These are phyloP conservation scores for Ceratocystis destructans DNA, from an alignment of 2,329 filamentous ascomycete species.

Conservation along the genomic window DNA sequence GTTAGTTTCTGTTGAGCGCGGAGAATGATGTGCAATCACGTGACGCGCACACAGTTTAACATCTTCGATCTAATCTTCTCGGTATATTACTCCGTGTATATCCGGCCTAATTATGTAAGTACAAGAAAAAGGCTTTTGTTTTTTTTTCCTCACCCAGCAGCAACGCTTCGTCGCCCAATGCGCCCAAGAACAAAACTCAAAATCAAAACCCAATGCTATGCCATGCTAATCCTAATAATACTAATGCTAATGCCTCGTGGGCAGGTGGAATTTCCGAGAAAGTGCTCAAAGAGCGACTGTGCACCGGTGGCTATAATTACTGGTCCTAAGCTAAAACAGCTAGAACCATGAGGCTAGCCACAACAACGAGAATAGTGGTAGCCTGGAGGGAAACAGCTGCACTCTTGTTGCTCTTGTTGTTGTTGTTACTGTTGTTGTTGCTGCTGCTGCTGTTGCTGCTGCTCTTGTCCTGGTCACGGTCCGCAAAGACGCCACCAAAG, in stretches of 20 bases:
- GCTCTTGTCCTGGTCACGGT: slow-evolving; percentile 9
- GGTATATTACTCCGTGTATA: background rate
- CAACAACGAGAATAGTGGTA: background rate
- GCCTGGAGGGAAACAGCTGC: background rate
- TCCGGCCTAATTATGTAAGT: background rate
- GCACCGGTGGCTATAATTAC: too few relatives aligned
- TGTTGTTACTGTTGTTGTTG: background rate
- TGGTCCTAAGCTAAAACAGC: background rate
- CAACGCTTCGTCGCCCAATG: background rate
- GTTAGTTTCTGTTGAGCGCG: background rate
- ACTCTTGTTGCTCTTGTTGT: background rate
- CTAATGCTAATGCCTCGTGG: background rate
- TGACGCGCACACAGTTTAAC: background rate
- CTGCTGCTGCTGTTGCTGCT: background rate
- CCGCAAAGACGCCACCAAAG: slow-evolving; percentile 13
- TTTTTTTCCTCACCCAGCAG: background rate
- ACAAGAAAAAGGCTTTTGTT: background rate
- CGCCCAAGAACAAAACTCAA: background rate
- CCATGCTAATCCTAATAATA: background rate
- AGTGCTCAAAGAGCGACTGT: too few relatives aligned
- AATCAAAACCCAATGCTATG: background rate
- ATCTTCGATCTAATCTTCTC: background rate
- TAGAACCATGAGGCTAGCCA: background rate
- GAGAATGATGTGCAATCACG: background rate
- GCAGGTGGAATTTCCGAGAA: background rate